Base-by-base conservation (phyloP, 2,329 filamentous ascomycete species). In the Fusarium oxysporum region DNA sequence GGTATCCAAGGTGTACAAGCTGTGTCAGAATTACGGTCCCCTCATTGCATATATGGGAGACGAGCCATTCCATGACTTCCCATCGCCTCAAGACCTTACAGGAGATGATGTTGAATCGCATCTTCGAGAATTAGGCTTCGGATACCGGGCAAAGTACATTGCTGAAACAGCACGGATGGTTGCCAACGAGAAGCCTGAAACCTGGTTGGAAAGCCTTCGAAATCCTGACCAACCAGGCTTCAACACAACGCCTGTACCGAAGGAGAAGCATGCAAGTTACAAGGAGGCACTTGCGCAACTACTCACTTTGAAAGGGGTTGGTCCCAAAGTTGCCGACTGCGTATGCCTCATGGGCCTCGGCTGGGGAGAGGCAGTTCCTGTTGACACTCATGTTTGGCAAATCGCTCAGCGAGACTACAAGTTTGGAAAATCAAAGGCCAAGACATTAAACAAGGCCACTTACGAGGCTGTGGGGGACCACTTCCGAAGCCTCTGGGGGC, bases 371-470 rank as follows among this genome's bases (percentile, higher is more conserved):
- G 92, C 95, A 6, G 95, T 99, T 3, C 96, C 96, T 0, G 93
- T 99, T 37, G 96, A 99, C 81, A 99, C 97, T 3, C 97, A 99
- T 82, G 94, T 99, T 17, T 98, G 95, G 96, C 95, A 98, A 84
- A 98, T 99, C 78, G 97, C 96, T 1, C 94, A 97, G 81, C 88
- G 96, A 59, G 96, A 99, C 81, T 99, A 99, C 83, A 95, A 92
- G 66, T 97, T 99, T 77, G 93, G 94, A 11, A 96, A 94, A 78
- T 90, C 90, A 13, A 96, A 95, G 78, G 93, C 82, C 69, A 96
- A 95, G 78, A 96, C 94, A 51, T 87, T 99, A 70, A 98, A 92
- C 19, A 97, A 97, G 79, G 89, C 88, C 44, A 95, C 94, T 71
- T 98, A 99, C 78, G 92, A 96, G 79, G 93, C 94, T 1, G 91